phyloP scores from a whole-genome alignment of 768 basidiomycete species.

The Pholiota microspora region DNA sequence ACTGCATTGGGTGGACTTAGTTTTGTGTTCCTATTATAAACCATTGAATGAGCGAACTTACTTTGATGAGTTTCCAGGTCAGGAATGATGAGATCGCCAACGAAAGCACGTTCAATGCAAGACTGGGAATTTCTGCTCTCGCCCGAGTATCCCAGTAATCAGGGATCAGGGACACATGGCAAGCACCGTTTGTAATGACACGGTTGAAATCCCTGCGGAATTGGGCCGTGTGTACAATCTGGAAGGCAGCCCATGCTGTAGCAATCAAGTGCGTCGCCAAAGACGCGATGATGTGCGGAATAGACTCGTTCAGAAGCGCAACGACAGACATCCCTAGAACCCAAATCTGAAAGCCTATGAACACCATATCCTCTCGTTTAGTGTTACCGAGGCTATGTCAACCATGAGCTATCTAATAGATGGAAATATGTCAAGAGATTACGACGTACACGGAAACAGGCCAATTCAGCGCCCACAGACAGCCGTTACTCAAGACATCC shows the following conservation, averaged over 20 bases:
- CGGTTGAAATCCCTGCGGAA: constrained; percentile 58
- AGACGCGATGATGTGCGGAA: constrained; percentile 76
- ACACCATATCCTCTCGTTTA: constrained; percentile 74
- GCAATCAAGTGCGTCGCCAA: constrained; percentile 71
- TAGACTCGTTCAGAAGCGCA: constrained; percentile 72
- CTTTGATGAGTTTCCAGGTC: constrained; percentile 76
- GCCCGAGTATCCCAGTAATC: constrained; percentile 63
- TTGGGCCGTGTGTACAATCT: constrained; percentile 55
- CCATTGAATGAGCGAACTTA: constrained; percentile 21
- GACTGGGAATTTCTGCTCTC: constrained; percentile 59
- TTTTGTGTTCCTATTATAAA: neutral
- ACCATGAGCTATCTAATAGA: constrained; percentile 1
- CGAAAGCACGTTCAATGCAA: constrained; percentile 60
- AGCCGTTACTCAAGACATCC: constrained; percentile 41
- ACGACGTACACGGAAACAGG: constrained; percentile 61
- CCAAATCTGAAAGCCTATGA: constrained; percentile 80
- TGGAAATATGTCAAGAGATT: neutral
- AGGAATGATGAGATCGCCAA: constrained; percentile 60
- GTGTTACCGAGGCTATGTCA: constrained; percentile 60
- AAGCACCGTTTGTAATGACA: constrained; percentile 65
- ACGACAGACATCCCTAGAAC: constrained; percentile 75
- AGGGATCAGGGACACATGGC: constrained; percentile 53
- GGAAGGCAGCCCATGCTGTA: constrained; percentile 71
- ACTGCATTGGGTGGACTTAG: constrained; percentile 28
- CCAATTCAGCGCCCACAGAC: constrained; percentile 66